Evolutionary conservation across 208 protist species (phyloP).

Genomic region (Lotmaria passim): DNA sequence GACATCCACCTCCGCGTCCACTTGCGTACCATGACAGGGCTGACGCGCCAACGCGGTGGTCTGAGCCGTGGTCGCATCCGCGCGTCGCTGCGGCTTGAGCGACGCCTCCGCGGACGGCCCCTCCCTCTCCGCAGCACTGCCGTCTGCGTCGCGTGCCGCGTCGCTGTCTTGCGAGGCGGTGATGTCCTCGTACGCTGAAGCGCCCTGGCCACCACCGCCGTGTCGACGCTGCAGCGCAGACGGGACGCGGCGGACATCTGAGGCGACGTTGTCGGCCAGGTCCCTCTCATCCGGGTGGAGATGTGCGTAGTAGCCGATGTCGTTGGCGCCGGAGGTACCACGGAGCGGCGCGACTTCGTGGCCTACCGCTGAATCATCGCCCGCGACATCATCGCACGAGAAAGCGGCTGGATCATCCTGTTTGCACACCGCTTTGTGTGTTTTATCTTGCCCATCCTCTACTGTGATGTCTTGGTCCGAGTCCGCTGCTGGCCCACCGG

Average conservation of each 20-base stretch:
- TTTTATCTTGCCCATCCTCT: too few species aligned
- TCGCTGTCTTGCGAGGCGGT: not conserved
- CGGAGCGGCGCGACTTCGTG: slow-evolving; percentile 20
- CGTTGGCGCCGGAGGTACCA: not conserved
- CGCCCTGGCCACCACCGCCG: not conserved
- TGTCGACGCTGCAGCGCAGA: not conserved
- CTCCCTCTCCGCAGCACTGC: too few species aligned
- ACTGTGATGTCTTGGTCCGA: not conserved
- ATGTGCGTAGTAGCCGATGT: slow-evolving; percentile 19
- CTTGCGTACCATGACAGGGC: slow-evolving; percentile 44
- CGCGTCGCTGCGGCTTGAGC: not conserved
- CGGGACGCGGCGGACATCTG: slow-evolving; percentile 35
- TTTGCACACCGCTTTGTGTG: not conserved
- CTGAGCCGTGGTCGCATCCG: not conserved
- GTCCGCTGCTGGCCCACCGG: not conserved
- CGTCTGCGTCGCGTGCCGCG: not conserved
- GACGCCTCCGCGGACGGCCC: not conserved
- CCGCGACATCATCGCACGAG: slow-evolving; percentile 10
- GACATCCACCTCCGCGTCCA: slow-evolving; percentile 29
- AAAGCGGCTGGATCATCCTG: not conserved
- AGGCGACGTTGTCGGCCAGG: slow-evolving; percentile 45
- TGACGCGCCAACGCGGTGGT: slow-evolving; percentile 22
- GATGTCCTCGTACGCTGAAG: slow-evolving; percentile 23
- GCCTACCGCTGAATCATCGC: slow-evolving; percentile 3
- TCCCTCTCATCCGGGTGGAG: slow-evolving; percentile 24